A percentile compares a stretch with the other conserved stretches of the same genome.
These are phyloP conservation scores for Arachis monticola DNA, from an alignment of 331 rosid genomes.

Conservation along the genomic window DNA sequence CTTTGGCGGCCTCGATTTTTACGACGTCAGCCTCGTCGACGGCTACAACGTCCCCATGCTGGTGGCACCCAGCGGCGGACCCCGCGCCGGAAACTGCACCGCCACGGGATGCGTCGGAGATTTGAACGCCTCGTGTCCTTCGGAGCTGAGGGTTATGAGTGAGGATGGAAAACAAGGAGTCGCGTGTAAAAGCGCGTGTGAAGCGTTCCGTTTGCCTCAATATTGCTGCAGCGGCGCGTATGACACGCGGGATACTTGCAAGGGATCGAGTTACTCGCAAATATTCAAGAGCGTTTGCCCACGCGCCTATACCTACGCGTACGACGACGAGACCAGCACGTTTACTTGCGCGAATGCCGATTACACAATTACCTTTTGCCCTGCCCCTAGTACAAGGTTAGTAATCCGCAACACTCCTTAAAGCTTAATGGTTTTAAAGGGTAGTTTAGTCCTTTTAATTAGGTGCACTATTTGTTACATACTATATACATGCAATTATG, in stretches of 20 bases:
- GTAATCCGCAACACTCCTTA: constrained; percentile 3
- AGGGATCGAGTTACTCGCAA: constrained; percentile 73
- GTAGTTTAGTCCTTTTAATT: neutral
- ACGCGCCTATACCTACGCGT: constrained; percentile 92
- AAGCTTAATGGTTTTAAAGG: neutral
- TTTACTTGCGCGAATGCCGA: constrained; percentile 81
- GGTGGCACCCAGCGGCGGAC: constrained; percentile 73
- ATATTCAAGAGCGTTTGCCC: constrained; percentile 86
- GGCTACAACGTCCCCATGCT: constrained; percentile 91
- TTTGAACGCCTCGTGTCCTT: constrained; percentile 79
- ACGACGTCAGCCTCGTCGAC: constrained; percentile 91
- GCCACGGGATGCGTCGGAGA: constrained; percentile 70
- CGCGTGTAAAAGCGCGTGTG: constrained; percentile 96
- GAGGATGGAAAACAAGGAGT: constrained; percentile 41
- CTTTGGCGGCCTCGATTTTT: constrained; percentile 75
- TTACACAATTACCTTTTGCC: constrained; percentile 78
- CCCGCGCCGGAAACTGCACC: constrained; percentile 64
- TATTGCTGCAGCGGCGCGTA: constrained; percentile 91
- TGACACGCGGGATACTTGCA: constrained; percentile 61
- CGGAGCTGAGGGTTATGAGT: constrained; percentile 66
- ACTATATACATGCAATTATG: no score
- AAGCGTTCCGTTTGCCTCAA: constrained; percentile 68
- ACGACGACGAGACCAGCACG: constrained; percentile 85
- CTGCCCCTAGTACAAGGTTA: constrained; percentile 81
- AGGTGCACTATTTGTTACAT: neutral